Evolutionary conservation across 129 eudicot genomes (phyloP).

Genomic region (Kitagawia praeruptora): DNA sequence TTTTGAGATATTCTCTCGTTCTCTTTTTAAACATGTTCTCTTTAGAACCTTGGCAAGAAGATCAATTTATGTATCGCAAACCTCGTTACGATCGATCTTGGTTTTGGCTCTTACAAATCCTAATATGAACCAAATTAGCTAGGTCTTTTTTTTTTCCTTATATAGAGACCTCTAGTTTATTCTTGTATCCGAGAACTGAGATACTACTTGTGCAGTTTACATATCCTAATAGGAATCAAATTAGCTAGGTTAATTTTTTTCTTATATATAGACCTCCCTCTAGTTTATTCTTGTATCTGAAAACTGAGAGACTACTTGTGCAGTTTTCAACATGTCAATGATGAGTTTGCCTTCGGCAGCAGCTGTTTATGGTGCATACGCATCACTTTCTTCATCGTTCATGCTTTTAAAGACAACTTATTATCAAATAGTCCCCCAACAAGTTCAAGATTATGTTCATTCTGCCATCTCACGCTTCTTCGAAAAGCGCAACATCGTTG

Average conservation of each 20-base stretch:
- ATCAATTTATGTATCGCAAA: too few species aligned
- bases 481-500: not conserved
- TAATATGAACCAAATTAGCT: not conserved
- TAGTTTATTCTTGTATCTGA: not conserved
- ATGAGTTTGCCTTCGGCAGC: not conserved
- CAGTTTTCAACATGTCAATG: not conserved
- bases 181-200: not conserved
- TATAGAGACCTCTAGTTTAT: not conserved
- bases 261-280: not conserved
- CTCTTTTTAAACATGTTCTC: too few species aligned
- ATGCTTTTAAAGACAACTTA: not conserved
- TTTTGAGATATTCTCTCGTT: too few species aligned
- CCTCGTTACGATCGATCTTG: too few species aligned
- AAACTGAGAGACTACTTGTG: not conserved
- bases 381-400: not conserved
- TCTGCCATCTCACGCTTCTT: not conserved
- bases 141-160: not conserved
- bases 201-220: not conserved
- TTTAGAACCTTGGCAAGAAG: too few species aligned
- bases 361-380: not conserved
- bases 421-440: not conserved
- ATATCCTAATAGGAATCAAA: not conserved
- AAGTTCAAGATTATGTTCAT: not conserved
- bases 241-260: not conserved
- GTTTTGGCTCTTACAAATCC: not conserved